Percentiles rank a stretch among this genome's conserved stretches.
Conservation (phyloP, 805 yeast genomes). For the Barnettozyma populi region DNA sequence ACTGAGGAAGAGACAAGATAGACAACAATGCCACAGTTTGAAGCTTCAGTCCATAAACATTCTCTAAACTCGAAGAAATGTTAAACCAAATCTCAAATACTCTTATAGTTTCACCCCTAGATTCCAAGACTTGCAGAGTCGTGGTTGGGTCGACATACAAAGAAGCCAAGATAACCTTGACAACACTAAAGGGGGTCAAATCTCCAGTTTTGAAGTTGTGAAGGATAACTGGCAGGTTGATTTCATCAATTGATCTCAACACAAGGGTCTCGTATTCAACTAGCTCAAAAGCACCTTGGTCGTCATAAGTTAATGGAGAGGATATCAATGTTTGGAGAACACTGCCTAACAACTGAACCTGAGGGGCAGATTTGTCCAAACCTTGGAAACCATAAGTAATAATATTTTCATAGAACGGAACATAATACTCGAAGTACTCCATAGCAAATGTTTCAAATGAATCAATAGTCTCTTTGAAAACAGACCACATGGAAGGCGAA, state of each 20-base stretch:
- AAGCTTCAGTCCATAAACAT: conserved; percentile 77
- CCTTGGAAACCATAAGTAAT: conserved; percentile 44
- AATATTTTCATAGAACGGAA: conserved; percentile 51
- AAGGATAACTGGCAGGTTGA: conserved; percentile 12
- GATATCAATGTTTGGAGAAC: conserved; percentile 15
- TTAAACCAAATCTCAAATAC: conserved; percentile 65
- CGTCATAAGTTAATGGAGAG: conserved; percentile 26
- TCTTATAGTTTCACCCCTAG: conserved; percentile 37
- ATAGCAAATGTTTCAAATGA: conserved; percentile 55
- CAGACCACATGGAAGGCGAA: conserved; percentile 48
- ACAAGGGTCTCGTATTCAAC: conserved; percentile 20
- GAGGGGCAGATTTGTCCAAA: conserved; percentile 13
- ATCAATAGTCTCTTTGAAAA: conserved; percentile 42
- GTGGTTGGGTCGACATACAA: conserved; percentile 55
- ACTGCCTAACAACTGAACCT: conserved; percentile 14
- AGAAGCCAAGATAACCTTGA: conserved; percentile 59
- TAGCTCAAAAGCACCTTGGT: conserved; percentile 32
- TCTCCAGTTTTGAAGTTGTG: conserved; percentile 20
- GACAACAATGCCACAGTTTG: conserved; percentile 62
- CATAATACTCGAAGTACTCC: conserved; percentile 52
- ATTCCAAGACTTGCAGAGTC: conserved; percentile 48
- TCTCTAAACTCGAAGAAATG: conserved; percentile 40
- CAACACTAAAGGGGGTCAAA: conserved; percentile 38
- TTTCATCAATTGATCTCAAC: conserved; percentile 13
- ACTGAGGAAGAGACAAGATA: conserved; percentile 35